A percentile compares a stretch with the other conserved stretches of the same genome.
phyloP scores from a whole-genome alignment of 306 rosid species.

The Inga oerstediana region DNA sequence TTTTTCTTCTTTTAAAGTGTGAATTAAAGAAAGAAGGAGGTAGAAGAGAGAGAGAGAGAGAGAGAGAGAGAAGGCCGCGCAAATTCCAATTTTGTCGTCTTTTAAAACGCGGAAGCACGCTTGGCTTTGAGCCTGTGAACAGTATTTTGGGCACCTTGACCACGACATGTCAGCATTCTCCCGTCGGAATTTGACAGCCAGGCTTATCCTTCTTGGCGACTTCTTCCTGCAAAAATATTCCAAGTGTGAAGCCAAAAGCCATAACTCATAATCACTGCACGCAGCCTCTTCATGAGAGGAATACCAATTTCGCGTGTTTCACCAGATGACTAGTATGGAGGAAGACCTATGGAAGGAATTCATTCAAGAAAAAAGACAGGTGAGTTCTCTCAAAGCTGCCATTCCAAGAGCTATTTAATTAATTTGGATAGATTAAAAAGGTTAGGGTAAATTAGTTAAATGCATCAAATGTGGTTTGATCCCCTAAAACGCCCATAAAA shows the following conservation, averaged over 20 bases:
- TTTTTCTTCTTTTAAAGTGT: neutral
- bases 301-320: neutral
- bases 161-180: slow-evolving; percentile 28
- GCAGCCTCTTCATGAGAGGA: neutral
- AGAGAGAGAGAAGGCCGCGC: neutral
- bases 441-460: no score
- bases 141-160: slow-evolving; percentile 24
- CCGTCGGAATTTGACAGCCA: slow-evolving; percentile 37
- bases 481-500: no score
- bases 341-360: neutral
- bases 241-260: slow-evolving; percentile 14
- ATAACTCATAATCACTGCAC: slow-evolving; percentile 3
- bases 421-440: no score
- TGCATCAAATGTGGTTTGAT: no score
- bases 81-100: neutral
- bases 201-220: slow-evolving; percentile 59
- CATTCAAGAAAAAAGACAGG: neutral
- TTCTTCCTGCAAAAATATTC: slow-evolving; percentile 61
- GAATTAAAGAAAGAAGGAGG: neutral
- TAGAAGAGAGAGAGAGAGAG: neutral
- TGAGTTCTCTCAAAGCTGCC: neutral
- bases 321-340: neutral
- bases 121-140: neutral
- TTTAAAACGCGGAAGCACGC: neutral
- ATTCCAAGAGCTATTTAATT: neutral